A percentile compares a stretch with the other conserved stretches of the same genome.
These are phyloP conservation scores for Plasmodium falciparum DNA, from an alignment of 169 alveolate species.

Conservation along the genomic window DNA sequence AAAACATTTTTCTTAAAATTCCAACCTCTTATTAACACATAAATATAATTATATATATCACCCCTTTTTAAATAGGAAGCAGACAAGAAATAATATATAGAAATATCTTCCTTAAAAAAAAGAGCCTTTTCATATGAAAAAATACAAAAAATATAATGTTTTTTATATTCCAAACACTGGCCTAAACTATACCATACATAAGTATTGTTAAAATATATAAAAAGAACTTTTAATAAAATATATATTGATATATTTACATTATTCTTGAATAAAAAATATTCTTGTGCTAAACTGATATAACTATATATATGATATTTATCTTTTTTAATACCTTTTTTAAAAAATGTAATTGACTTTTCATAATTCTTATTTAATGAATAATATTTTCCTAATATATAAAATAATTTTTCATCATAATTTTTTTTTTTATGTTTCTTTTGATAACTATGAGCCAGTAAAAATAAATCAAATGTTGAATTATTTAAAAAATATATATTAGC, in stretches of 20 bases:
- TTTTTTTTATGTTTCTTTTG: conserved; percentile 3
- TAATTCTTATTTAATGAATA: conserved; percentile 16
- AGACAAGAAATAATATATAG: conserved; percentile 27
- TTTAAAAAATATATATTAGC: conserved; percentile 37
- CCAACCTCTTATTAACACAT: conserved; percentile 38
- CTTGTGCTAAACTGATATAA: conserved; percentile 51
- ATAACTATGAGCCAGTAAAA: conserved; percentile 16
- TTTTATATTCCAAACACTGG: conserved; percentile 30
- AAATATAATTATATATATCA: conserved; percentile 31
- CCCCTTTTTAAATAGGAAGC: conserved; percentile 44
- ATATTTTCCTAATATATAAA: conserved; percentile 34
- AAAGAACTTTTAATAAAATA: conserved; percentile 13
- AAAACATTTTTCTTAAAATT: conserved; percentile 7
- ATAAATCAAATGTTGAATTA: conserved; percentile 7
- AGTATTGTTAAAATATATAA: conserved; percentile 49
- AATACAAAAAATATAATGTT: conserved; percentile 31
- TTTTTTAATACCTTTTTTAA: conserved; percentile 38
- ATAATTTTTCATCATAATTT: conserved; percentile 17
- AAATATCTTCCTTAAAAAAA: conserved; percentile 8
- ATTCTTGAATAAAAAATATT: conserved; percentile 33
- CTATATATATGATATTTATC: conserved; percentile 19
- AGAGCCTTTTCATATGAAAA: conserved; percentile 61
- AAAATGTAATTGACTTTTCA: conserved; percentile 21
- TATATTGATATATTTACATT: conserved; percentile 33
- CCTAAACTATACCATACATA: conserved; percentile 67